Percentiles rank a stretch among this genome's conserved stretches.
Conservation (phyloP, 1,284 basidiomycete genomes). For the Rhodotorula sp. region DNA sequence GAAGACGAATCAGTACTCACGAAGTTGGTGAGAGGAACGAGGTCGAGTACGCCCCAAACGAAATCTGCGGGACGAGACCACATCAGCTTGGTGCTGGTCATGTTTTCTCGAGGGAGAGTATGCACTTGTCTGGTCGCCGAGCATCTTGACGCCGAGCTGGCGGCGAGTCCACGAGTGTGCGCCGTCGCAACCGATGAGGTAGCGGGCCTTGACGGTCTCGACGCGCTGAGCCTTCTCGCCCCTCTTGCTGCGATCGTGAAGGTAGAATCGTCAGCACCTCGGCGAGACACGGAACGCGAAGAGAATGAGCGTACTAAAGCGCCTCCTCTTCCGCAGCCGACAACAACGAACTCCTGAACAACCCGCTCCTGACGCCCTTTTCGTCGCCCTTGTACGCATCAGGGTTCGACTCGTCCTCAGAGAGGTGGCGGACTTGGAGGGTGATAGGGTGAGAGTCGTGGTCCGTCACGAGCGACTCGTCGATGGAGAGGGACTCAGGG, state of each 20-base stretch:
- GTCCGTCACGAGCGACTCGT: slow-evolving; percentile 35
- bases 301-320: slow-evolving; percentile 22
- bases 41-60: slow-evolving; percentile 75
- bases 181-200: slow-evolving; percentile 62
- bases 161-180: slow-evolving; percentile 80
- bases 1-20: no score
- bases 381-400: slow-evolving; percentile 21
- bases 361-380: slow-evolving; percentile 30
- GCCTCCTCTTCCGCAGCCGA: slow-evolving; percentile 42
- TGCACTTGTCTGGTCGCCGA: slow-evolving; percentile 57
- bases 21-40: slow-evolving; percentile 67
- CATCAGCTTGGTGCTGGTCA: neutral
- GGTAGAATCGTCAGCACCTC: neutral
- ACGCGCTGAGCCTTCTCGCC: slow-evolving; percentile 1
- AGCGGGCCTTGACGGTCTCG: slow-evolving; percentile 60
- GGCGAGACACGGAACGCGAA: no score
- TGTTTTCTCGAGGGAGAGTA: neutral
- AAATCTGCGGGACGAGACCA: slow-evolving; percentile 53
- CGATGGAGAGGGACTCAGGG: slow-evolving; percentile 41
- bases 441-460: slow-evolving; percentile 41
- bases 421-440: slow-evolving; percentile 44
- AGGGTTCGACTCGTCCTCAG: slow-evolving; percentile 46
- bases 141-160: slow-evolving; percentile 63
- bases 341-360: slow-evolving; percentile 40
- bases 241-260: slow-evolving; percentile 9